A percentile compares a stretch with the other conserved stretches of the same genome.
phyloP scores from a whole-genome alignment of 1,284 basidiomycete species.

The Ceratobasidium theobromae region DNA sequence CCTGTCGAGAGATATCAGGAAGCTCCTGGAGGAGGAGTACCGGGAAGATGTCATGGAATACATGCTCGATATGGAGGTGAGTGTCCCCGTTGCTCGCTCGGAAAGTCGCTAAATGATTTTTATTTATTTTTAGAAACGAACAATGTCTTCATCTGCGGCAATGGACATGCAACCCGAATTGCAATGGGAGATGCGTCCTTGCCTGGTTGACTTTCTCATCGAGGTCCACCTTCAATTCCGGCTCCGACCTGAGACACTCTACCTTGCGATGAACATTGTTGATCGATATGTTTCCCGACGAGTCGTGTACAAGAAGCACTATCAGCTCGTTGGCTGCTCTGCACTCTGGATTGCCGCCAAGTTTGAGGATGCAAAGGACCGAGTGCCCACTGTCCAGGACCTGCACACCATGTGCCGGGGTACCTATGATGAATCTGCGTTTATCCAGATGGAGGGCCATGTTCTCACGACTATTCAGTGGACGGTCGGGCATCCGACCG shows the following conservation, averaged over 20 bases:
- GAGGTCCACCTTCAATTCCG: slow-evolving; percentile 98
- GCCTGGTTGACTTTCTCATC: slow-evolving; percentile 97
- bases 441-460: slow-evolving; percentile 97
- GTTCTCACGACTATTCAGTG: slow-evolving; percentile 95
- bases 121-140: slow-evolving; percentile 60
- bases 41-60: slow-evolving; percentile 88
- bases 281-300: slow-evolving; percentile 99
- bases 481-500: slow-evolving; percentile 96
- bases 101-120: slow-evolving; percentile 28
- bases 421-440: slow-evolving; percentile 94
- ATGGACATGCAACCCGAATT: slow-evolving; percentile 99
- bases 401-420: slow-evolving; percentile 93
- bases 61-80: slow-evolving; percentile 98
- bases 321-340: slow-evolving; percentile 97
- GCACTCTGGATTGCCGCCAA: slow-evolving; percentile 99
- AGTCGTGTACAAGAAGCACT: slow-evolving; percentile 98
- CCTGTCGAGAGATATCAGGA: slow-evolving; percentile 44
- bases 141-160: slow-evolving; percentile 85
- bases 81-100: slow-evolving; percentile 43
- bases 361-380: slow-evolving; percentile 98
- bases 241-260: slow-evolving; percentile 95
- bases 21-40: slow-evolving; percentile 85
- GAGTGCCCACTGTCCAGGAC: slow-evolving; percentile 92
- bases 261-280: slow-evolving; percentile 97
- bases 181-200: slow-evolving; percentile 97